Base-by-base conservation (phyloP, 768 basidiomycete species). In the Mycena vitilis region DNA sequence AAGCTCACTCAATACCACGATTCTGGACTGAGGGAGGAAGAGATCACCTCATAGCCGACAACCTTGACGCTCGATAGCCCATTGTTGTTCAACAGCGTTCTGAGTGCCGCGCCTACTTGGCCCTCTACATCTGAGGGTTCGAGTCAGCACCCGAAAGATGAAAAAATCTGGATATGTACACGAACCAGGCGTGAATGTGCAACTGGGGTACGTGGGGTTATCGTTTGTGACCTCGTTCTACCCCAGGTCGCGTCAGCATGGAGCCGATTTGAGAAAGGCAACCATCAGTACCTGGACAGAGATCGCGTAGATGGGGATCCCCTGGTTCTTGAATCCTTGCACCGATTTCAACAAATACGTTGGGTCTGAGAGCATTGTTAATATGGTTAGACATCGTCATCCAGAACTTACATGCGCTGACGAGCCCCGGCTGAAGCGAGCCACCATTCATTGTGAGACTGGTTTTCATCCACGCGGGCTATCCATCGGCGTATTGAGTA, bases 401-500 rank as follows among this genome's bases (percentile, higher is more conserved):
- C 1, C 3, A 18, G 22, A 13, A 38, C 25, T 47, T 25, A 91
- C 91, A 90, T 0, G 79, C 74, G 22, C 73, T 74, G 40, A 64
- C 34, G 20, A 54, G 20, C 0, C 37, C 22, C 0, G 86, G 82
- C 40, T 84, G 74, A 8, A 68, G 38, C 16, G 84, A 85, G 37
- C 91, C 92, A 2, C 92, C 92, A n/a, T 87, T 83, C 89, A 92
- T 92, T 0, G 86, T 87, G 2, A 83, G 83, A 56, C 84, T 88
- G 52, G 80, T 81, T 77, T 94, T 94, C 91, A 93, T 92, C 92
- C 93, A 94, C 3, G 80, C 90, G 8, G 93, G 92, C 91, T 93
- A 66, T 80, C 45, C 18, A n/a, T 8, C 8, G 10, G 22, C 20
- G n/a, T 4, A n/a, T 22, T 40, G 5, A 22, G 12, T 12, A 40